These are phyloP conservation scores for Dorcoceras hygrometricum DNA, from an alignment of 257 asterid genomes.

Conservation along the genomic window DNA sequence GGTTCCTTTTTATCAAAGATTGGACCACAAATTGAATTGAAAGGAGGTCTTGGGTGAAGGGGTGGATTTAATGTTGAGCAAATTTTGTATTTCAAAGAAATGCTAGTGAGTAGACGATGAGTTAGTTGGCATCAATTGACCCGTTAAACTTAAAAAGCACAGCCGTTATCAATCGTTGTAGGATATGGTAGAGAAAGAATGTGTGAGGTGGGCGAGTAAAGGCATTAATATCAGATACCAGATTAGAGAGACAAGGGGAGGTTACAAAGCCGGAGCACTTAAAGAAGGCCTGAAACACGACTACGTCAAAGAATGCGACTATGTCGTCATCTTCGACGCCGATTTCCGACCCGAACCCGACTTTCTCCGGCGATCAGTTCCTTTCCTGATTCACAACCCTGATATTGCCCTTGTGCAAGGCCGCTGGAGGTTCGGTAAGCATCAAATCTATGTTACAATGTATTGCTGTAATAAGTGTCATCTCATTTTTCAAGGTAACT, in stretches of 20 bases:
- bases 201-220: constrained; percentile 86
- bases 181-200: constrained; percentile 95
- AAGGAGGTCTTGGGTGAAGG: background rate
- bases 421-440: constrained; percentile 95
- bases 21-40: background rate
- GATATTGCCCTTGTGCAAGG: constrained; percentile 86
- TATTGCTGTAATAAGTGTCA: too few species aligned
- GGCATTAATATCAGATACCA: constrained; percentile 77
- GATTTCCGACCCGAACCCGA: constrained; percentile 97
- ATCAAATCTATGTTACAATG: background rate
- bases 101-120: background rate
- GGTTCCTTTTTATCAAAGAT: background rate
- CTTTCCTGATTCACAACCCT: constrained; percentile 70
- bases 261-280: constrained; percentile 97
- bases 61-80: too few species aligned
- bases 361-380: constrained; percentile 76
- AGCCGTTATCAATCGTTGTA: constrained; percentile 8
- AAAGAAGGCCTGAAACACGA: constrained; percentile 82
- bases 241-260: constrained; percentile 74
- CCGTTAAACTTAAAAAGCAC: background rate
- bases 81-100: background rate
- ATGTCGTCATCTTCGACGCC: constrained; percentile 84
- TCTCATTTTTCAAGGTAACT: too few species aligned
- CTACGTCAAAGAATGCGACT: constrained; percentile 76
- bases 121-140: background rate